phyloP scores from a whole-genome alignment of 306 rosid genomes.

The Heteromeles arbutifolia region DNA sequence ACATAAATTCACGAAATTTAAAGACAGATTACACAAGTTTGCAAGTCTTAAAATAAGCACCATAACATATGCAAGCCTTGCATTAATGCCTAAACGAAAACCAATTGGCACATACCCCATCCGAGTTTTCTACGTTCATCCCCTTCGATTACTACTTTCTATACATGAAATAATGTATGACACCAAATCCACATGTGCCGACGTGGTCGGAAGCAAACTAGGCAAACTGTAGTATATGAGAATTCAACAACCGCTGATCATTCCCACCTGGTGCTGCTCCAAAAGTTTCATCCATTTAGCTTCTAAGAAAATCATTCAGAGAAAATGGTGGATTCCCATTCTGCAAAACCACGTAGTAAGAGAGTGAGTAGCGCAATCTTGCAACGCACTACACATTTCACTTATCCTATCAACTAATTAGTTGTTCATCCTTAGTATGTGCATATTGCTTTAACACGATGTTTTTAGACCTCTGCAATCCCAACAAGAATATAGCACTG shows the following conservation, averaged over 20 bases:
- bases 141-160: conserved; percentile 10
- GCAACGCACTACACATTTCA: background rate
- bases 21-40: conserved; percentile 4
- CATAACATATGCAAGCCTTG: conserved; percentile 13
- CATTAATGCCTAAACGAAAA: conserved; percentile 1
- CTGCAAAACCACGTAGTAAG: conserved; percentile 33
- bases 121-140: conserved; percentile 3
- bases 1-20: no score
- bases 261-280: conserved; percentile 4
- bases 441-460: background rate
- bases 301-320: conserved; percentile 59
- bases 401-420: background rate
- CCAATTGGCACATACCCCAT: conserved; percentile 10
- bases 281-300: conserved; percentile 28
- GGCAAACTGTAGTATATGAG: background rate
- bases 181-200: conserved; percentile 18
- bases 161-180: conserved; percentile 2
- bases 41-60: background rate
- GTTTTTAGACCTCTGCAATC: background rate
- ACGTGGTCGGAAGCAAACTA: conserved; percentile 14
- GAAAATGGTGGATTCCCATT: conserved; percentile 61
- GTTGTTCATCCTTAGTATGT: background rate
- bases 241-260: conserved; percentile 17
- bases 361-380: background rate
- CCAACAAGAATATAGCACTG: no score